Base-by-base conservation (phyloP, 371 early-diverging fungal species). In the Massospora cicadina region DNA sequence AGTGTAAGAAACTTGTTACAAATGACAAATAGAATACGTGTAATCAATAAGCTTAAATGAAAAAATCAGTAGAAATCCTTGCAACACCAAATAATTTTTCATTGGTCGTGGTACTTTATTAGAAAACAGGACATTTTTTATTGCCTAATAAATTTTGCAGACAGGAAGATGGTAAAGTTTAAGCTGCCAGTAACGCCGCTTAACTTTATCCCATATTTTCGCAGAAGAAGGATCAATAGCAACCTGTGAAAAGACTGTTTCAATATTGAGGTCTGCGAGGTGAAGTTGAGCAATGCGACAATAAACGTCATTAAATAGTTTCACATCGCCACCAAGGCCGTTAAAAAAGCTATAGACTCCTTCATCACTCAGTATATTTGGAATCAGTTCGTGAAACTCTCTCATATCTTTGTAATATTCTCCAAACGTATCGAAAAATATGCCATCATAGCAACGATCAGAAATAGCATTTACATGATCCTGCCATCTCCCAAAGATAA, bases 291-390 rank as follows among this genome's bases (percentile, higher is more conserved):
- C 89, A 32, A 97, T 77, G 33, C 81, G 73, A 71, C 92, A 91
- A 63, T 91, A 90, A 1, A 97, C 93, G 58, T 91, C 95, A 72
- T 95, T 90, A 78, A 97, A 97, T 71, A 94, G 89, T 67, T 83
- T 79, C 71, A 93, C 93, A 33, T 89, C 87, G 31, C 92, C 94
- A 27, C 91, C 92, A 21, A 94, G 75, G 0, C 97, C 97, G 66
- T 95, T 94, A 71, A 97, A 97, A 76, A 87, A 97, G 27, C 90
- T 86, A 72, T 95, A 97, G 57, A 87, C 72, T 28, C 92, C 93
- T 24, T 82, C 80, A 5, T 75, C 68, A n/a, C 79, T 71, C 62
- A 96, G 77, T 30, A 90, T 78, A 55, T 87, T 85, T 5, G 88
- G 87, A 2, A 91, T 75, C 63, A 81, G 79, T 30, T 86, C 86